Percentiles rank a stretch among this genome's conserved stretches.
Conservation (phyloP, 768 basidiomycete genomes). For the Leccinum ochraceum region DNA sequence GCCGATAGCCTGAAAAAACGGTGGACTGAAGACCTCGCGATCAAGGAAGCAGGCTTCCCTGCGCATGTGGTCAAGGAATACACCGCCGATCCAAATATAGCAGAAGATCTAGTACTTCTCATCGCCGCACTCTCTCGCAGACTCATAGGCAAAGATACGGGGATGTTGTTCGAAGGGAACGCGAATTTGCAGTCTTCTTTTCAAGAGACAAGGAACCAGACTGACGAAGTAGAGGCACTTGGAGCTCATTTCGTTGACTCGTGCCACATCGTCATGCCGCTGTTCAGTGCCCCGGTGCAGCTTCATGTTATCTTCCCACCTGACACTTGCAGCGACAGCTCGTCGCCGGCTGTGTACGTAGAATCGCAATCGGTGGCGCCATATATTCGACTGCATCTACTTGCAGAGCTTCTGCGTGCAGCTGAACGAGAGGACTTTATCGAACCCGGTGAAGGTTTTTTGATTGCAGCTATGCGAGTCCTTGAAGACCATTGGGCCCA, state of each 20-base stretch:
- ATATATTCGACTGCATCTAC: slow-evolving; percentile 83
- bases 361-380: slow-evolving; percentile 68
- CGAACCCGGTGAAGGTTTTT: slow-evolving; percentile 70
- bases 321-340: slow-evolving; percentile 40
- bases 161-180: slow-evolving; percentile 34
- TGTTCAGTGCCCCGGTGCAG: slow-evolving; percentile 62
- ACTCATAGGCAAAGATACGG: slow-evolving; percentile 49
- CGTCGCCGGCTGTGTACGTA: slow-evolving; percentile 70
- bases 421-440: slow-evolving; percentile 56
- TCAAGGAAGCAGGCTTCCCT: slow-evolving; percentile 86
- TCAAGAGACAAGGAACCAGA: slow-evolving; percentile 14
- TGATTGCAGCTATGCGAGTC: slow-evolving; percentile 67
- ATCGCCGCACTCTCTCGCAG: slow-evolving; percentile 53
- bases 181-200: slow-evolving; percentile 22
- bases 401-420: slow-evolving; percentile 59
- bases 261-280: slow-evolving; percentile 56
- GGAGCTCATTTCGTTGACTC: slow-evolving; percentile 51
- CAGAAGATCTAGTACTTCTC: slow-evolving; percentile 55
- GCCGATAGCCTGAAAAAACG: slow-evolving; percentile 63
- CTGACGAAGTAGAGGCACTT: slow-evolving; percentile 54
- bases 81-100: slow-evolving; percentile 36
- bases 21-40: slow-evolving; percentile 79
- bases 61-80: slow-evolving; percentile 63
- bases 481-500: slow-evolving; percentile 71
- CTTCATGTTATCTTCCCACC: slow-evolving; percentile 64